phyloP scores from a whole-genome alignment of 2,329 filamentous ascomycete species.

The Rhynchosporium agropyri region DNA sequence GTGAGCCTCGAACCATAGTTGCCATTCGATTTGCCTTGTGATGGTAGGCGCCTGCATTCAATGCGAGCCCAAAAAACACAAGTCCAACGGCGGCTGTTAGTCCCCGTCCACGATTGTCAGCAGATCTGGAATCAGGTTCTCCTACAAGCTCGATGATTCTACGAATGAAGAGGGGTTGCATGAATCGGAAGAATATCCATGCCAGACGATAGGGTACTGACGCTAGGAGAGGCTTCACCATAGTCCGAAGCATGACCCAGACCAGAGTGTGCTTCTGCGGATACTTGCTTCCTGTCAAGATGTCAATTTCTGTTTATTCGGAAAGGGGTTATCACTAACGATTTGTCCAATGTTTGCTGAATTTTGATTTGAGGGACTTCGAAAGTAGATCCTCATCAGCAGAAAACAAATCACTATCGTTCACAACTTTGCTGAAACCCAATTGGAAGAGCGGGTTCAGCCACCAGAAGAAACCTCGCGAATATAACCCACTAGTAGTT shows the following conservation, averaged over 20 bases:
- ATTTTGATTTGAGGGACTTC: constrained; percentile 21
- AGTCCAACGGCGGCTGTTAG: constrained; percentile 33
- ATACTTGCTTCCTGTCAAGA: constrained; percentile 20
- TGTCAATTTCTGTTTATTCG: constrained; percentile 19
- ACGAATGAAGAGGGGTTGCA: constrained; percentile 33
- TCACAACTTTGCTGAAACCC: constrained; percentile 40
- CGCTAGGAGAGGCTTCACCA: constrained; percentile 25
- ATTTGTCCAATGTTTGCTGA: constrained; percentile 26
- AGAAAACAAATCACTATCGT: constrained; percentile 38
- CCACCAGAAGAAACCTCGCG: constrained; percentile 44
- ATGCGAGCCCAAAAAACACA: constrained; percentile 32
- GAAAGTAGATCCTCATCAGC: constrained; percentile 28
- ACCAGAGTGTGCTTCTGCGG: constrained; percentile 29
- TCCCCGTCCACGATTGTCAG: constrained; percentile 29
- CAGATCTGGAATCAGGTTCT: constrained; percentile 22
- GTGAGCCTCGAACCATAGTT: constrained; percentile 37
- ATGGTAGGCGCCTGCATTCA: constrained; percentile 30
- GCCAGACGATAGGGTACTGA: constrained; percentile 27
- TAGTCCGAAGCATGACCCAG: constrained; percentile 27
- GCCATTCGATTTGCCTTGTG: constrained; percentile 34
- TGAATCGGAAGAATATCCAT: constrained; percentile 30
- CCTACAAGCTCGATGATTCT: constrained; percentile 25
- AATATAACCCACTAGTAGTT: constrained; percentile 42
- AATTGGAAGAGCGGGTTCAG: constrained; percentile 41
- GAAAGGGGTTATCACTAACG: constrained; percentile 14